Conservation (phyloP, 257 asterid genomes). For the Solanum virginianum region DNA sequence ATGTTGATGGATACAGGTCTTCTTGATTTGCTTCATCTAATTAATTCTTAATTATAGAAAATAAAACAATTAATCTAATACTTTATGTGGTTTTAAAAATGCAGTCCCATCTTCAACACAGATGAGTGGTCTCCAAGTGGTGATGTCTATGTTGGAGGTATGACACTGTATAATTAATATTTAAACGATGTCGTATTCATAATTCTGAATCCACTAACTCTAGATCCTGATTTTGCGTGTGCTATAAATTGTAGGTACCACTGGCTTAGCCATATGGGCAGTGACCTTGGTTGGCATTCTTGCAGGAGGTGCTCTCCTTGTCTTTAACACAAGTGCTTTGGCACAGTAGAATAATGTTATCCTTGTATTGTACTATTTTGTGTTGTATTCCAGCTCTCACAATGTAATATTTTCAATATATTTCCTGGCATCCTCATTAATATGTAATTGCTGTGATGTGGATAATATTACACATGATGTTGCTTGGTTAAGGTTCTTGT, state of each 20-base stretch:
- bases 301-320: conserved; percentile 94
- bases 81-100: neutral
- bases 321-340: conserved; percentile 94
- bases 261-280: conserved; percentile 94
- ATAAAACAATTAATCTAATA: neutral
- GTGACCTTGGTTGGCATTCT: conserved; percentile 61
- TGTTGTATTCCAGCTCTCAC: neutral
- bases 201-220: neutral
- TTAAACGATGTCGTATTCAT: neutral
- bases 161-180: neutral
- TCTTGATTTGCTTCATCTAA: neutral
- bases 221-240: neutral
- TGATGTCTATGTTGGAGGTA: conserved; percentile 87
- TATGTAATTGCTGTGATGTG: neutral
- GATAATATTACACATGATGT: neutral
- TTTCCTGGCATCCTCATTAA: neutral
- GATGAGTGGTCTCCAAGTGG: conserved; percentile 81
- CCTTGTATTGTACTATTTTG: neutral
- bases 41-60: too few species aligned
- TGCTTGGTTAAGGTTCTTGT: neutral
- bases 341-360: conserved; percentile 34
- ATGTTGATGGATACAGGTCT: conserved; percentile 96
- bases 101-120: conserved; percentile 75
- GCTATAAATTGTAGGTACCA: conserved; percentile 30
- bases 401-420: neutral